phyloP scores from a whole-genome alignment of 208 protist genomes.

The Endotrypanum monterogeii region DNA sequence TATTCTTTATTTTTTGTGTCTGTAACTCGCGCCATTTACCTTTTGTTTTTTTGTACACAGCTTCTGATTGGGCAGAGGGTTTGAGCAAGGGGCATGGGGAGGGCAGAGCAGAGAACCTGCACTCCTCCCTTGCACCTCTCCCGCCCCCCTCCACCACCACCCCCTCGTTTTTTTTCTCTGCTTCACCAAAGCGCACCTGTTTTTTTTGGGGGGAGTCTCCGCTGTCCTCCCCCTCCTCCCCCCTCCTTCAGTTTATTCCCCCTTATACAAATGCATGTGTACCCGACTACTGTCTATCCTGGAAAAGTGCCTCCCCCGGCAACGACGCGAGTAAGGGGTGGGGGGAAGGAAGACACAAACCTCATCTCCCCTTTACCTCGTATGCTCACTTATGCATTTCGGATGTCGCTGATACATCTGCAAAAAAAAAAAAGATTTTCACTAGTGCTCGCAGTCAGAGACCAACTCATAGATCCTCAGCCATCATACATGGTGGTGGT shows the following conservation, averaged over 20 bases:
- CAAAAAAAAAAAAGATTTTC: no score
- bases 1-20: no score
- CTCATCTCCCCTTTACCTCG: background rate
- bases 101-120: background rate
- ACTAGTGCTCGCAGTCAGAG: background rate
- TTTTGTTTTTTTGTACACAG: no score
- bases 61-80: background rate
- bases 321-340: background rate
- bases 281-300: constrained; percentile 1
- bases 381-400: background rate
- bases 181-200: background rate
- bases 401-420: background rate
- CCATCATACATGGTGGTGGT: background rate
- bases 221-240: background rate
- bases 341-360: background rate
- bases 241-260: background rate
- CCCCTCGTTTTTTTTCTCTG: background rate
- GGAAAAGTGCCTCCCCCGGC: background rate
- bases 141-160: background rate
- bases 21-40: no score
- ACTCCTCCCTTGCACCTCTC: background rate
- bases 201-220: background rate
- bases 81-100: background rate
- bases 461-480: background rate
- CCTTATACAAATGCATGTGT: background rate